phyloP scores from a whole-genome alignment of 441 rosid genomes.

The Kokia cookei region DNA sequence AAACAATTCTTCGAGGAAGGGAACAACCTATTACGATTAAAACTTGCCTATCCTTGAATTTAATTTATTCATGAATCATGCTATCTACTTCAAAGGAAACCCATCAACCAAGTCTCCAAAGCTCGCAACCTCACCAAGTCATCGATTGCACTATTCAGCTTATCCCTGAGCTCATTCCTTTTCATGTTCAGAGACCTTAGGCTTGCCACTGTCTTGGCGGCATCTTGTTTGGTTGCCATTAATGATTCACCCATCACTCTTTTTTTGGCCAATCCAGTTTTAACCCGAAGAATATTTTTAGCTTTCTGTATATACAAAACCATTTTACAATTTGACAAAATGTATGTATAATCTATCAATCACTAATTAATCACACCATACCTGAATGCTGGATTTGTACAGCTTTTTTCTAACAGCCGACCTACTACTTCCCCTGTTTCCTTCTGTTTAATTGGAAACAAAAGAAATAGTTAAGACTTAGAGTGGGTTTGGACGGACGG shows the following conservation, averaged over 20 bases:
- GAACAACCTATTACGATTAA: no score
- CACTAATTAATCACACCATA: neutral
- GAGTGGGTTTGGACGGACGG: no score
- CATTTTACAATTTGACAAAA: neutral
- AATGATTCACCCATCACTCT: neutral
- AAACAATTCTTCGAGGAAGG: no score
- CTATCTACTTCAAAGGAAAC: neutral
- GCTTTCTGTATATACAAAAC: neutral
- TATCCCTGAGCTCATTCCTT: neutral
- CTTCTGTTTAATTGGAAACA: neutral
- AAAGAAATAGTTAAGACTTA: neutral
- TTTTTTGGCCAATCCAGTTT: neutral
- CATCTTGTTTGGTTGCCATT: neutral
- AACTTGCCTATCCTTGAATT: no score
- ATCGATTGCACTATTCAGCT: neutral
- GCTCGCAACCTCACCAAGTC: neutral
- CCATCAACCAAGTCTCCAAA: neutral
- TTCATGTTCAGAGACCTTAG: neutral
- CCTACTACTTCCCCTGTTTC: neutral
- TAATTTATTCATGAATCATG: no score
- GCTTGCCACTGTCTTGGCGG: neutral
- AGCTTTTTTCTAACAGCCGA: neutral
- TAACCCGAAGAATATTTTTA: neutral
- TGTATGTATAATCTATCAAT: neutral
- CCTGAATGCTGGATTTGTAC: neutral